Percentiles rank a stretch among this genome's conserved stretches.
These are phyloP conservation scores for Pestalotiopsis sp. DNA, from an alignment of 2,329 filamentous ascomycete genomes.

Conservation along the genomic window DNA sequence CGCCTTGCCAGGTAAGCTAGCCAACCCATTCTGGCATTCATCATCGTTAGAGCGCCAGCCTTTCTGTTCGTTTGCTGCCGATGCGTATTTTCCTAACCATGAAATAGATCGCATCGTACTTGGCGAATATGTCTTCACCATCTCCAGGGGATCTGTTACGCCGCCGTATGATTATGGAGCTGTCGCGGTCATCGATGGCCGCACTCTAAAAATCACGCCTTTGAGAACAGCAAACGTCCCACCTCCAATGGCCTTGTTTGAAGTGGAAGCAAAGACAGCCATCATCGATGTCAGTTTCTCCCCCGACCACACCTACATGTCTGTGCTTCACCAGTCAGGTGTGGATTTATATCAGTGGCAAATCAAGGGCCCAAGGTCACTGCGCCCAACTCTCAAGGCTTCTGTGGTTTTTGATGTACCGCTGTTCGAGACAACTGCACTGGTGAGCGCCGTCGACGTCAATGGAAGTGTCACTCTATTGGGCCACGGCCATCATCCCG, in stretches of 20 bases:
- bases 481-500: slow-evolving; percentile 23
- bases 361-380: slow-evolving; percentile 54
- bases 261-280: slow-evolving; percentile 63
- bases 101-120: slow-evolving; percentile 51
- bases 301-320: slow-evolving; percentile 64
- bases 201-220: slow-evolving; percentile 78
- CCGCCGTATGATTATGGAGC: slow-evolving; percentile 77
- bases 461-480: slow-evolving; percentile 28
- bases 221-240: slow-evolving; percentile 83
- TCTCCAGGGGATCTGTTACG: slow-evolving; percentile 67
- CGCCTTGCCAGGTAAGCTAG: slow-evolving; percentile 48
- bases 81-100: slow-evolving; percentile 11
- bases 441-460: slow-evolving; percentile 31
- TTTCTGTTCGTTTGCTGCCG: slow-evolving; percentile 6
- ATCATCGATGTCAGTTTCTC: slow-evolving; percentile 77
- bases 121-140: slow-evolving; percentile 68
- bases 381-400: slow-evolving; percentile 42
- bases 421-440: slow-evolving; percentile 24
- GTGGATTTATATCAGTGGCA: slow-evolving; percentile 74
- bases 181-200: slow-evolving; percentile 84
- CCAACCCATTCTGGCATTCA: background rate
- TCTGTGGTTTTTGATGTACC: slow-evolving; percentile 33
- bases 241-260: slow-evolving; percentile 87
- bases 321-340: slow-evolving; percentile 67
- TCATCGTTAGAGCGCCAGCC: background rate